A percentile compares a stretch with the other conserved stretches of the same genome.
phyloP scores from a whole-genome alignment of 2,329 filamentous ascomycete species.

The Neonectria hederae region DNA sequence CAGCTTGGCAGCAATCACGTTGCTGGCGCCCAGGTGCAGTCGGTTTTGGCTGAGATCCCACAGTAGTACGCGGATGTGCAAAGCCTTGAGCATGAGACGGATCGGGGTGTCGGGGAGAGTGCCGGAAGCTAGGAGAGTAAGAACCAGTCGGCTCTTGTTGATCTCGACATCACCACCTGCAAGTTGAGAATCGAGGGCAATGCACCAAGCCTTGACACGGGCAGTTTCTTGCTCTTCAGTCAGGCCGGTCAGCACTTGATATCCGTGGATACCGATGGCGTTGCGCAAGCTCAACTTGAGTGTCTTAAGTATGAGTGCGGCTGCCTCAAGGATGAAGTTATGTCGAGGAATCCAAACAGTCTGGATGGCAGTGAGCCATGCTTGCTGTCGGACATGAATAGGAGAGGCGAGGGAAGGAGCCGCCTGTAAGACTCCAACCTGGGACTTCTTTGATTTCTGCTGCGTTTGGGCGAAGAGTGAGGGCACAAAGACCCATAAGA shows the following conservation, averaged over 20 bases:
- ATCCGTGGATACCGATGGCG: constrained; percentile 78
- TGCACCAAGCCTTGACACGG: constrained; percentile 90
- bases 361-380: constrained; percentile 93
- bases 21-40: constrained; percentile 70
- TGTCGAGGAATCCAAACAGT: constrained; percentile 91
- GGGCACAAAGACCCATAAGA: constrained; percentile 66
- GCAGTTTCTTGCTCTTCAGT: constrained; percentile 87
- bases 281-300: constrained; percentile 84
- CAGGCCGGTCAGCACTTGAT: constrained; percentile 80
- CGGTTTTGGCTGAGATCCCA: constrained; percentile 78
- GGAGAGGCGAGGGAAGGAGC: constrained; percentile 81
- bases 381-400: constrained; percentile 84
- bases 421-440: constrained; percentile 56
- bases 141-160: constrained; percentile 83
- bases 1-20: constrained; percentile 76
- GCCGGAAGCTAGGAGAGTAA: constrained; percentile 88
- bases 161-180: constrained; percentile 91
- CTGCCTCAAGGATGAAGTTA: constrained; percentile 85
- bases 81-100: constrained; percentile 88
- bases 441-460: constrained; percentile 62
- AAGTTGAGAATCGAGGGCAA: constrained; percentile 91
- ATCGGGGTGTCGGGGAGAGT: constrained; percentile 85
- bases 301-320: constrained; percentile 81
- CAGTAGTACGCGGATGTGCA: constrained; percentile 89
- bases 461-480: constrained; percentile 56